Conservation (phyloP, 192 early-diverging fungal genomes). For the Coemansia sp. region DNA sequence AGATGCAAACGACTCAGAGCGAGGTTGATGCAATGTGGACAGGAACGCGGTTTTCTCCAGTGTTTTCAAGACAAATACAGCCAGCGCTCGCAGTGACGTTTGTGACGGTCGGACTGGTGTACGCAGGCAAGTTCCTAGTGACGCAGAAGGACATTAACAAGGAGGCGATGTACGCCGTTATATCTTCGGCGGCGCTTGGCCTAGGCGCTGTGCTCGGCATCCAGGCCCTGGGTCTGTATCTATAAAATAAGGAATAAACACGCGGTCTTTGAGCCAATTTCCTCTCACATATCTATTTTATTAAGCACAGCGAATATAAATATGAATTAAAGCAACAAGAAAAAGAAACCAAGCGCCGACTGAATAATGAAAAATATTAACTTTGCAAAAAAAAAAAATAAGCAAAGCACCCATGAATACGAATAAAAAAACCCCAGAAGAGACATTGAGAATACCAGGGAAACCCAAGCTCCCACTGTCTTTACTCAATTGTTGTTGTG, state of each 20-base stretch:
- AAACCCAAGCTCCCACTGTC: no score
- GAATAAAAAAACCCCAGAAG: no score
- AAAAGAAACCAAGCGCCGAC: background rate
- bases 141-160: slow-evolving; percentile 18
- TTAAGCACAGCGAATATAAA: no score
- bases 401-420: no score
- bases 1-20: slow-evolving; percentile 2
- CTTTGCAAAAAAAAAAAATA: no score
- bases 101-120: slow-evolving; percentile 28
- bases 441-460: no score
- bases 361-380: background rate
- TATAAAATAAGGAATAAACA: slow-evolving; percentile 11
- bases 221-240: slow-evolving; percentile 38
- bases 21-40: slow-evolving; percentile 33
- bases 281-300: no score
- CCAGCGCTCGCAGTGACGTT: slow-evolving; percentile 30
- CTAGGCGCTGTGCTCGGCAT: slow-evolving; percentile 34
- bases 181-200: slow-evolving; percentile 38
- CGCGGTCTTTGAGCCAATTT: no score
- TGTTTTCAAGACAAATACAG: slow-evolving; percentile 29
- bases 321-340: background rate
- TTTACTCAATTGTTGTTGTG: background rate
- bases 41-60: slow-evolving; percentile 29
- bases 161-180: slow-evolving; percentile 30
- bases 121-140: slow-evolving; percentile 39